Evolutionary conservation across 2,329 filamentous ascomycete species (phyloP), one percentile per base, ranked within the genome.

Genomic region (Diaporthe caulivora): DNA sequence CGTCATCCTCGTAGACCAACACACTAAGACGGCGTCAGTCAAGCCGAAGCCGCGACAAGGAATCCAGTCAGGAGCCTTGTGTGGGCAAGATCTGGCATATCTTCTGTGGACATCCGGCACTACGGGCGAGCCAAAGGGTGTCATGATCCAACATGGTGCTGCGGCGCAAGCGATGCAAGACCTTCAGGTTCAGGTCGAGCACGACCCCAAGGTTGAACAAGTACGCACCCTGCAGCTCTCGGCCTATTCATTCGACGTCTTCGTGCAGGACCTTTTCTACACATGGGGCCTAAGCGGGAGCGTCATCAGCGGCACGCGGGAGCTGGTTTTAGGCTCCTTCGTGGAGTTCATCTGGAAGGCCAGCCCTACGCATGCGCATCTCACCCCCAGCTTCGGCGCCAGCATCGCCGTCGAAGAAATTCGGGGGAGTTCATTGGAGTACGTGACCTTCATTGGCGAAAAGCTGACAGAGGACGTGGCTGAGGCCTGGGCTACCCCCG

Each of bases 201-300:
- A 77, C 2, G 78, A 83, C 60, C 75, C 77, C 0, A 69, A 75
- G 9, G 75, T 76, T 15, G 60, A 58, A 26, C 53, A 58, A 15
- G 60, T 73, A 6, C 71, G 71, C 15, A 69, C 60, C n/a, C 44
- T 73, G 44, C 64, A 69, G 54, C 54, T 70, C 34, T 73, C 71
- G 31, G 60, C 64, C 1, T 62, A 60, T 44, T 69, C 71, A 26
- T 73, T 73, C 64, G 71, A 73, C 21, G 71, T 70, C 44, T 85
- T 82, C 37, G 88, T 92, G 0, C 91, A 92, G 76, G 91, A 92
- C 76, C 89, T 92, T 15, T 92, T 92, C 78, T 91, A 90, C 77
- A 84, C 90, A 2, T 91, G 90, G 87, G 84, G 87, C 72, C 83
- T 82, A n/a, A 90, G 90, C 9, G 90, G 91, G 80, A 86, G 86